Conservation (phyloP, 352 stramenopile genomes). For the Pythium volutum region DNA sequence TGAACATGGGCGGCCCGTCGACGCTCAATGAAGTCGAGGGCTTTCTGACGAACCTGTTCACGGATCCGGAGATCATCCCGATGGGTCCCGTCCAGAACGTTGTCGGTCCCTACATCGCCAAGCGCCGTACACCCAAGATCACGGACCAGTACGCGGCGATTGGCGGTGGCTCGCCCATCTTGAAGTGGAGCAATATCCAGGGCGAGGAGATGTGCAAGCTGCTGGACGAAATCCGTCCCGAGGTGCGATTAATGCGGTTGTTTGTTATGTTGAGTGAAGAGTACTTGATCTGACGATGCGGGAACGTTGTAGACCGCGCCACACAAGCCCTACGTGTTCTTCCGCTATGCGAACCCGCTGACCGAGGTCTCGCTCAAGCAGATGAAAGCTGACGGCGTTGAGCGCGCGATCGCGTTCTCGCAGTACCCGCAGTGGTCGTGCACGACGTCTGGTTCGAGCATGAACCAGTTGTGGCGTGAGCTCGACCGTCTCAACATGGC, state of each 20-base stretch:
- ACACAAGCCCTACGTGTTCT: slow-evolving; percentile 96
- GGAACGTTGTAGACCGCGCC: slow-evolving; percentile 53
- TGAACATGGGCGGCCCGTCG: slow-evolving; percentile 98
- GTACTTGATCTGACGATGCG: background rate
- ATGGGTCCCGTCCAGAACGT: slow-evolving; percentile 89
- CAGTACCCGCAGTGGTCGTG: slow-evolving; percentile 99
- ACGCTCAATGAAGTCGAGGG: slow-evolving; percentile 92
- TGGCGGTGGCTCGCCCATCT: slow-evolving; percentile 96
- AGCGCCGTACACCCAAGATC: slow-evolving; percentile 93
- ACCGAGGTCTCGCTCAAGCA: slow-evolving; percentile 95
- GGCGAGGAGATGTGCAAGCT: slow-evolving; percentile 89
- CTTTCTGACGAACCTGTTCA: slow-evolving; percentile 99
- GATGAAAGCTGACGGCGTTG: slow-evolving; percentile 94
- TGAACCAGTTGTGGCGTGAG: slow-evolving; percentile 90
- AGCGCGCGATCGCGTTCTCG: slow-evolving; percentile 96
- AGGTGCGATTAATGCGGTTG: slow-evolving; percentile 31
- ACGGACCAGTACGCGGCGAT: slow-evolving; percentile 96
- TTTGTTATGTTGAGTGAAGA: background rate
- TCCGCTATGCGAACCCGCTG: slow-evolving; percentile 98
- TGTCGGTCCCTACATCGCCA: slow-evolving; percentile 75
- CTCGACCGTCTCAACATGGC: slow-evolving; percentile 87
- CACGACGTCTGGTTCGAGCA: slow-evolving; percentile 95
- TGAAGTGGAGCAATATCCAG: slow-evolving; percentile 96
- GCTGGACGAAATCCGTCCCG: slow-evolving; percentile 85
- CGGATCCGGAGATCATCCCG: slow-evolving; percentile 98